Percentiles rank a stretch among this genome's conserved stretches.
Evolutionary conservation across 2,329 filamentous ascomycete species (phyloP).

Genomic region (Fusarium piperis): DNA sequence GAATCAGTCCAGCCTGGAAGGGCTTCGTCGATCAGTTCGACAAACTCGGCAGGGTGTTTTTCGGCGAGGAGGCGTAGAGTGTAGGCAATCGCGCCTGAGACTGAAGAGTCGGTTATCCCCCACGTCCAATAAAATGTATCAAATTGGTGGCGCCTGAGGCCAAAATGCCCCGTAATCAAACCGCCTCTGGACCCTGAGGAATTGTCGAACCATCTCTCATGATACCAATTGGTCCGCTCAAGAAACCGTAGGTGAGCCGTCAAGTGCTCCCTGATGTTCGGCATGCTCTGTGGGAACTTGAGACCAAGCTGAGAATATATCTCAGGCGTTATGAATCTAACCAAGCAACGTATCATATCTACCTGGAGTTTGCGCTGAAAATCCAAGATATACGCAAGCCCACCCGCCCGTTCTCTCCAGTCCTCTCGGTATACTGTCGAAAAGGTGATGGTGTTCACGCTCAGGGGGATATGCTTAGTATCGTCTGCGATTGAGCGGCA

Average conservation of each 20-base stretch:
- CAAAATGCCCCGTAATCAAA: not conserved
- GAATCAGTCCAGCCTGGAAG: not conserved
- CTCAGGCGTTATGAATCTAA: not conserved
- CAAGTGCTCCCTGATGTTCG: not conserved
- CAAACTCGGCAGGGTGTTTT: not conserved
- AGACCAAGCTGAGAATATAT: not conserved
- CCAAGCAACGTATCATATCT: fast-evolving
- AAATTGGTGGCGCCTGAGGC: not conserved
- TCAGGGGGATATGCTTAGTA: not conserved
- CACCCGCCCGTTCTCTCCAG: not conserved
- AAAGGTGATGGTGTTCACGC: conserved; percentile 9
- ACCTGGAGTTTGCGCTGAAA: not conserved
- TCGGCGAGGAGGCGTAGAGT: not conserved
- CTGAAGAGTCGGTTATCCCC: not conserved
- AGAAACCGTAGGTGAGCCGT: not conserved
- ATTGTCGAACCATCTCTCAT: not conserved
- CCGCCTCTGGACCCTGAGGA: not conserved
- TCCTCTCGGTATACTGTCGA: conserved; percentile 1
- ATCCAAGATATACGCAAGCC: fast-evolving
- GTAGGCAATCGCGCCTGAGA: not conserved
- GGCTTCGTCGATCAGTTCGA: not conserved
- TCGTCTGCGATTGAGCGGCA: conserved; percentile 10
- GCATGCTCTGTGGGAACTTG: not conserved
- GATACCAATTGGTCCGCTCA: not conserved
- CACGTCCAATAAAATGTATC: not conserved